Base-by-base conservation (phyloP, 345 rosid species). In the Acer campestre region DNA sequence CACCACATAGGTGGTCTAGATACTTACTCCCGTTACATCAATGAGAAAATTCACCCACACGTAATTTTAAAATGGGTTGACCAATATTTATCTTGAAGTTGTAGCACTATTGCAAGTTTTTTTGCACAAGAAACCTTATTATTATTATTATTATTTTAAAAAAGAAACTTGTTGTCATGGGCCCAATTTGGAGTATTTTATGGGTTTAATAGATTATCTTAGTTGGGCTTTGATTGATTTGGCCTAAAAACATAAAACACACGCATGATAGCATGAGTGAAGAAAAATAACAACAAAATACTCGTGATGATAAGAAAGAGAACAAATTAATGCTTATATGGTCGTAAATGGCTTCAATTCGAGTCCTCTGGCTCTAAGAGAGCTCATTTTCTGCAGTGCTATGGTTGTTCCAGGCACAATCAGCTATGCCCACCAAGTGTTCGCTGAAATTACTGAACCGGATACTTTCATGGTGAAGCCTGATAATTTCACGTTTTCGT, bases 401-500 rank as follows among this genome's bases (percentile, higher is more conserved):
- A 63, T 90, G 29, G 86, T 78, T 0, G 64, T 90, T 73, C 78
- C 88, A 0, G 88, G 92, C 48, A 78, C 90, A 18, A 82, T 90
- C 38, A 70, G 78, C 14, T 86, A 90, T 53, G 97, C 91, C 55
- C 90, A 86, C 83, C 81, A 89, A 70, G 0, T 90, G 89, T 90
- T 92, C 79, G 92, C 75, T 62, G 83, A 80, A 85, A 86, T 92
- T 74, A 62, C 87, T 42, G 85, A 84, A 65, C 90, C 81, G 71
- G 92, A 89, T 73, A 80, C 77, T 66, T 87, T 90, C 80, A 83
- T 89, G 77, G 75, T 79, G 27, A 78, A 61, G 80, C 90, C 92
- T 38, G 90, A 89, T 84, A 80, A 85, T 23, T 90, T 75, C 75
- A 92, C 97, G 40, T 88, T 89, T 69, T 85, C 94, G 46, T 92